Percentiles rank a stretch among this genome's conserved stretches.
Conservation (phyloP, 2,329 filamentous ascomycete genomes). For the Mycosphaerella sp. region DNA sequence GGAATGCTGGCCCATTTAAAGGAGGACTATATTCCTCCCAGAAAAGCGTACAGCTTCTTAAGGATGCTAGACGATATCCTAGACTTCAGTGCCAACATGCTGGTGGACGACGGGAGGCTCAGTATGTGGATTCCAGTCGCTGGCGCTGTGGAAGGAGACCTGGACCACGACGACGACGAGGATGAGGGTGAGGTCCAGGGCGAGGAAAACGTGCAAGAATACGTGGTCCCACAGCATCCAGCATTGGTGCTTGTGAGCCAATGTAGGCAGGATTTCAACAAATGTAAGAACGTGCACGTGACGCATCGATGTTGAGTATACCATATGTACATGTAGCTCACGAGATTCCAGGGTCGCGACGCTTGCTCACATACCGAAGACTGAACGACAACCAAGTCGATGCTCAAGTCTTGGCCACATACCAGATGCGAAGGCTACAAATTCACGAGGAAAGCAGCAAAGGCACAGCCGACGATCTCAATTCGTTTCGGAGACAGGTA, state of each 20-base stretch:
- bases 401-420: slow-evolving; percentile 24
- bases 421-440: slow-evolving; percentile 21
- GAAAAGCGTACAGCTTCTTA: slow-evolving; percentile 84
- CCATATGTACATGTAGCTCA: no score
- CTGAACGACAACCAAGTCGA: slow-evolving; percentile 54
- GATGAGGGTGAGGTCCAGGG: slow-evolving; percentile 26
- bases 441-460: slow-evolving; percentile 31
- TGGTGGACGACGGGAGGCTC: slow-evolving; percentile 73
- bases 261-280: slow-evolving; percentile 83
- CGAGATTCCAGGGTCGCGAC: slow-evolving; percentile 63
- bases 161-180: slow-evolving; percentile 55
- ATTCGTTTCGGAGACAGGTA: slow-evolving; percentile 56
- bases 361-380: slow-evolving; percentile 79
- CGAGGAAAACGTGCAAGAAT: slow-evolving; percentile 51
- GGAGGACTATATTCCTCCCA: slow-evolving; percentile 73
- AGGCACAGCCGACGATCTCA: slow-evolving; percentile 58
- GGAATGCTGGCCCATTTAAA: slow-evolving; percentile 65
- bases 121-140: slow-evolving; percentile 98
- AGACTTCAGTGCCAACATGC: slow-evolving; percentile 66
- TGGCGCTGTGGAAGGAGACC: slow-evolving; percentile 45
- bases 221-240: slow-evolving; percentile 70
- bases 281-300: slow-evolving; percentile 53
- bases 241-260: slow-evolving; percentile 66
- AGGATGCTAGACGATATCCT: slow-evolving; percentile 88
- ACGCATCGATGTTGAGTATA: no score